Conservation (phyloP, 768 basidiomycete genomes). For the Phylloporus sp. region DNA sequence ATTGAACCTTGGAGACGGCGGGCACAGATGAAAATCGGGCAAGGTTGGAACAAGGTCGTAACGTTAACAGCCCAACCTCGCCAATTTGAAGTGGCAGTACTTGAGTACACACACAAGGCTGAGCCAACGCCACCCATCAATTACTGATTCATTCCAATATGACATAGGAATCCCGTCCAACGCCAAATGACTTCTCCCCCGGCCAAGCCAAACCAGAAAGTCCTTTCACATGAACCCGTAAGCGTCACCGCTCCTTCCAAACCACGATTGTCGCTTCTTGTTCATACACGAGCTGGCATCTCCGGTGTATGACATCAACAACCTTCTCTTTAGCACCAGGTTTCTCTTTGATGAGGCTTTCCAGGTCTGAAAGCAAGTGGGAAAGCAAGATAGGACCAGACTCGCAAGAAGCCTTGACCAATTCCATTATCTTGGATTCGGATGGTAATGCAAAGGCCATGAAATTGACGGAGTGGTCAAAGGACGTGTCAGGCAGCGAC, state of each 20-base stretch:
- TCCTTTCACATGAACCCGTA: not conserved
- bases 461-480: constrained; percentile 23
- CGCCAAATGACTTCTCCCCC: not conserved
- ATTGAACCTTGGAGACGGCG: not conserved
- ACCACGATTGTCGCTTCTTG: constrained; percentile 27
- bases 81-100: constrained; percentile 19
- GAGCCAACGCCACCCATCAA: constrained; percentile 30
- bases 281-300: constrained; percentile 58
- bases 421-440: constrained; percentile 64
- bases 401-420: constrained; percentile 41
- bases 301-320: constrained; percentile 67
- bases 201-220: not conserved
- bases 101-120: constrained; percentile 17
- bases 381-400: constrained; percentile 40
- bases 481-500: constrained; percentile 36
- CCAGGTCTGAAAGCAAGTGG: constrained; percentile 21
- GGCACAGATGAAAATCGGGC: constrained; percentile 11
- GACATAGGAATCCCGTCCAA: not conserved
- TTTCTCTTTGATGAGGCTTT: constrained; percentile 31
- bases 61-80: constrained; percentile 20
- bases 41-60: constrained; percentile 25
- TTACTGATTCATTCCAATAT: constrained; percentile 12
- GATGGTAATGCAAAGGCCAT: constrained; percentile 64
- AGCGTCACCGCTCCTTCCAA: constrained; percentile 23
- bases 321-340: constrained; percentile 73